phyloP scores from a whole-genome alignment of 805 yeast genomes.

The Saccharomycopsis capsularis region DNA sequence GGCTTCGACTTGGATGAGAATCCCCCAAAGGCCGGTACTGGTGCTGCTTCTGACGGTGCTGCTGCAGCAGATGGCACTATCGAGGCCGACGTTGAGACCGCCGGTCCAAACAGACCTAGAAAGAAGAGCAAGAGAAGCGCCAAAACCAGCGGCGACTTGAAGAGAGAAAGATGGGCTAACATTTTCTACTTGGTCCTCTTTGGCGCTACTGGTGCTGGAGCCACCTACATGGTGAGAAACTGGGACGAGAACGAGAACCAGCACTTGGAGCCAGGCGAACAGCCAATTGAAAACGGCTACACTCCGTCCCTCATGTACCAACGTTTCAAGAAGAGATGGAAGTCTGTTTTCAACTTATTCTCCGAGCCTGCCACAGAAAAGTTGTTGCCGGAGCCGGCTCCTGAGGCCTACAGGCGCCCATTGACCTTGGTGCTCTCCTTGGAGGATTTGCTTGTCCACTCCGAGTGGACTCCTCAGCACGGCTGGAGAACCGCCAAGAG shows the following conservation, averaged over 20 bases:
- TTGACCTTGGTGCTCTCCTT: conserved; percentile 80
- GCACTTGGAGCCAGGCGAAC: conserved; percentile 33
- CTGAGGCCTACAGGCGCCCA: conserved; percentile 89
- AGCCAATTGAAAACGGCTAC: conserved; percentile 58
- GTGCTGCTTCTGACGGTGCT: conserved; percentile 17
- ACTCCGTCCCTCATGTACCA: conserved; percentile 56
- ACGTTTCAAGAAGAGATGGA: conserved; percentile 65
- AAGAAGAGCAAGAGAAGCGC: conserved; percentile 48
- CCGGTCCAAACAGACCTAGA: conserved; percentile 16
- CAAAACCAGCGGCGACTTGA: conserved; percentile 64
- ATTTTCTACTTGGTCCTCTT: conserved; percentile 54
- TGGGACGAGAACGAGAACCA: conserved; percentile 77
- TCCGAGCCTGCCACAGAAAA: conserved; percentile 92
- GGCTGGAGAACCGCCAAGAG: conserved; percentile 99
- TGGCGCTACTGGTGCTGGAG: conserved; percentile 45
- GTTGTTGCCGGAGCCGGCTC: conserved; percentile 84
- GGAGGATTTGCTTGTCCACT: conserved; percentile 86
- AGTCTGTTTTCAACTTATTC: conserved; percentile 72
- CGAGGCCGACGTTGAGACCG: conserved; percentile 23
- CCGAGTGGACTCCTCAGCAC: conserved; percentile 82
- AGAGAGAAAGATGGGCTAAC: conserved; percentile 77
- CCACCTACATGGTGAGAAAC: conserved; percentile 67
- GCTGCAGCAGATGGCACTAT: conserved; percentile 20
- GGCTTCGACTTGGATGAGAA: conserved; percentile 47
- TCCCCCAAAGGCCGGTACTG: conserved; percentile 13